Evolutionary conservation across 129 eudicot species (phyloP), one percentile per base, ranked within the genome.

Genomic region (Smallanthus sonchifolius): DNA sequence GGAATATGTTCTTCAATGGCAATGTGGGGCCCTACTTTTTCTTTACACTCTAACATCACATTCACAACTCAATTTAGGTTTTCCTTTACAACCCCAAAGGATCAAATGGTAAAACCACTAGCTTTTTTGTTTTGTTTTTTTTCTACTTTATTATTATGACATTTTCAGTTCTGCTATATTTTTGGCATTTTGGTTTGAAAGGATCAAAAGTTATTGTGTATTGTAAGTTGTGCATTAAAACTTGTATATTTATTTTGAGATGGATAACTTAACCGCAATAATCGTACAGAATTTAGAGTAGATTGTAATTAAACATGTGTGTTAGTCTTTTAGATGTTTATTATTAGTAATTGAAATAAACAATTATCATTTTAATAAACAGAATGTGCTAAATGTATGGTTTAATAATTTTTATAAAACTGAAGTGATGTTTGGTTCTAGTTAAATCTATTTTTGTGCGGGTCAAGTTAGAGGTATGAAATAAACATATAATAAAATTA

Each of bases 31-130:
- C 83, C 83, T 34, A 7, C 30, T 77, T 79, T 61, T 71, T 64
- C 78, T 72, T 79, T 72, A 72, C 83, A 72, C 73, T 72, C 62
- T 17, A 52, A 64, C 73, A 72, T 79, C 83, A 72, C 83, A 79
- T 79, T 79, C 83, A 79, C 74, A 72, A 78, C 65, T 30, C 42
- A 49, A 59, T 49, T 77, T 17, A 20, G 30, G 63, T 14, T 57
- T 49, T 71, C 36, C 78, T 72, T 79, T 79, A 71, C 77, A 78
- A 17, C 82, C 43, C 34, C 57, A 78, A 78, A 71, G 82, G 45
- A 78, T 77, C 48, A 62, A 78, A 42, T 67, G 47, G 47, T 67
- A 65, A 48, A 47, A 36, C 19, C 7, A 5, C 4, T 32, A 20
- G 35, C 7, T n/a, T 30, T 34, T 61, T 61, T 61, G 34, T 61